Evolutionary conservation across 352 stramenopile species (phyloP).

Genomic region (Phytophthora syringae): DNA sequence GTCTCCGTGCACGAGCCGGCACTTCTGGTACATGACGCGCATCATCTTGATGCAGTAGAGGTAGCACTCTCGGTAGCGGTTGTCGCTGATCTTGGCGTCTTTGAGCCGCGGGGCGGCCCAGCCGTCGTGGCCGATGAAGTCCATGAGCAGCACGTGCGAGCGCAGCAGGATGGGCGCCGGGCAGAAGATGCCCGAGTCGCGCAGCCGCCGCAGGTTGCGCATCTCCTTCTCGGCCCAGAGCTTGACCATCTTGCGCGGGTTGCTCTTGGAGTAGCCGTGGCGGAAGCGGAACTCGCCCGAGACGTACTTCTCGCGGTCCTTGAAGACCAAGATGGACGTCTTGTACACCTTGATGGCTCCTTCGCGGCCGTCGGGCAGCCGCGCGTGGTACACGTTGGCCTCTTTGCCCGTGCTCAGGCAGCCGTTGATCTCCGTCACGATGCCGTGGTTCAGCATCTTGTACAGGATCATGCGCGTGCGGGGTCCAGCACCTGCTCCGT

Average conservation of each 20-base stretch:
- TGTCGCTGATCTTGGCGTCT: constrained; percentile 93
- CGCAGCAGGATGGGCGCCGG: constrained; percentile 95
- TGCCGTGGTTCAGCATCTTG: constrained; percentile 97
- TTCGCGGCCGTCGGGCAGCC: constrained; percentile 74
- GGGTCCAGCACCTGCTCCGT: constrained; percentile 98
- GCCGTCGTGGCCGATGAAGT: constrained; percentile 97
- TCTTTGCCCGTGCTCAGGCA: constrained; percentile 99
- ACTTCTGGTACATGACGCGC: constrained; percentile 96
- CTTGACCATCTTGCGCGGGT: constrained; percentile 99
- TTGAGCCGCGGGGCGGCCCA: constrained; percentile 96
- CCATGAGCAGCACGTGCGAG: constrained; percentile 98
- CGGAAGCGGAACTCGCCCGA: constrained; percentile 98
- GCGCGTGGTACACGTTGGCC: constrained; percentile 99
- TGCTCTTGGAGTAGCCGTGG: constrained; percentile 96
- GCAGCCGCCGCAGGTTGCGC: constrained; percentile 96
- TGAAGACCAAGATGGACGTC: constrained; percentile 98
- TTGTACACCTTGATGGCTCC: constrained; percentile 89
- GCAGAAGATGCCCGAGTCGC: constrained; percentile 91
- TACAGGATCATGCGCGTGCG: constrained; percentile 99
- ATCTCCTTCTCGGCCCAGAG: constrained; percentile 99
- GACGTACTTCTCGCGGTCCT: constrained; percentile 99
- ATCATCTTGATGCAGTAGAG: constrained; percentile 96
- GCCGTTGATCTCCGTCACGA: constrained; percentile 98
- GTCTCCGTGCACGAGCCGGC: constrained; percentile 98
- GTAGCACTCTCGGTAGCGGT: constrained; percentile 94